Conservation (phyloP, 148 eudicot species). For the Rhododendron griersonianum region DNA sequence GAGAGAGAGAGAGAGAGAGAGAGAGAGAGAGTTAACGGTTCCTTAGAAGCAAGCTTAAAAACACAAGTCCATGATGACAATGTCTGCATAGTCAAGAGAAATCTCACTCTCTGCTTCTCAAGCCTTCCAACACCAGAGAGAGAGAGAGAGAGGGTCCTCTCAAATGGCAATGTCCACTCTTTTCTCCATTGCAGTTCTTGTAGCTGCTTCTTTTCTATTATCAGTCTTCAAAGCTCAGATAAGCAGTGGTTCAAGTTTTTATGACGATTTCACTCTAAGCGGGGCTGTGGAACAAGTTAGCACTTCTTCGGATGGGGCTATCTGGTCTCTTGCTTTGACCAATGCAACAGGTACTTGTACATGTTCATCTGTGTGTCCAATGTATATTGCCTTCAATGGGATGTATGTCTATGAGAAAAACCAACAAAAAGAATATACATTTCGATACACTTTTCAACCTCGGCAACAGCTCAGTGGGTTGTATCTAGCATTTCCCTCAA, state of each 20-base stretch:
- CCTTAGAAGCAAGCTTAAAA: not conserved
- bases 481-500: not conserved
- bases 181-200: conserved; percentile 21
- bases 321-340: conserved; percentile 82
- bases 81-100: not conserved
- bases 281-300: conserved; percentile 72
- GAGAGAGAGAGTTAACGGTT: not conserved
- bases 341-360: conserved; percentile 50
- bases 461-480: too few species aligned
- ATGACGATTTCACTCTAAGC: conserved; percentile 59
- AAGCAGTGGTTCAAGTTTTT: conserved; percentile 39
- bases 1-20: not conserved
- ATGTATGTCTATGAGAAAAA: too few species aligned
- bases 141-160: conserved; percentile 14
- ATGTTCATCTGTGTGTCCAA: not conserved
- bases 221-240: conserved; percentile 32
- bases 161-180: conserved; percentile 20
- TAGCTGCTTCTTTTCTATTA: conserved; percentile 20
- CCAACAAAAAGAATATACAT: too few species aligned
- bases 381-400: not conserved
- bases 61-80: not conserved
- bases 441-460: too few species aligned
- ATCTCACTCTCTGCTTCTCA: conserved; percentile 1
- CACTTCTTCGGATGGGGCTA: conserved; percentile 82
- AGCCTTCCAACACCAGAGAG: conserved; percentile 4